Base-by-base conservation (phyloP, 2,329 filamentous ascomycete species). In the Xylariaceae sp. region DNA sequence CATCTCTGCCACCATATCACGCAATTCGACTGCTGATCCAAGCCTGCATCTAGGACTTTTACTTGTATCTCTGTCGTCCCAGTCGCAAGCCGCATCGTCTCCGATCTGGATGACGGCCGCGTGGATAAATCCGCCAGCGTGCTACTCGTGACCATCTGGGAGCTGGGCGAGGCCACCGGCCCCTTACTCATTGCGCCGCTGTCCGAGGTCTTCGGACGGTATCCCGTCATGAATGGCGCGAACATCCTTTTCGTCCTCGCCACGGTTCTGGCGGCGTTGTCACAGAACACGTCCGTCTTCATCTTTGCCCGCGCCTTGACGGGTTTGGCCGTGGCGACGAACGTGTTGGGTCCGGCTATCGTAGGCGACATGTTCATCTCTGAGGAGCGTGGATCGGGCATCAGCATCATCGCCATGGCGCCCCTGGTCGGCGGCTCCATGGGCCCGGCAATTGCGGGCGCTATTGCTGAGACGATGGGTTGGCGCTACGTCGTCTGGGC, bases 141-240 rank as follows among this genome's bases (percentile, higher is more conserved):
- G 45, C 75, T 92, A 50, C 83, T 90, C 56, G 84, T 90, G 7
- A 88, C 86, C 0, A 84, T 89, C 60, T 88, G 87, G 78, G 82
- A 91, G 61, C 78, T 89, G 0, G 87, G 87, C 62, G 84, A 86
- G 64, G 82, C 82, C 1, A 80, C 83, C 5, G 85, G 84, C 0
- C 84, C 85, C 0, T 71, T 82, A 1, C 72, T 87, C 37, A 82
- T 86, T 66, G 85, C 84, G 8, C 86, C 87, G 0, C 70, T 88
- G 4, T 85, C 80, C 5, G 87, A 89, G 71, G 73, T 83, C 9
- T 80, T 80, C 64, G 84, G 84, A 42, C 80, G 84, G 0, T 77
- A 79, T 58, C 75, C 77, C 3, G 77, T 86, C 54, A 76, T 86
- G 65, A 81, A 84, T 69, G 70, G 67, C 4, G 78, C 77, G 67